phyloP scores from a whole-genome alignment of 2,329 filamentous ascomycete genomes.

The Trichoderma sp. region DNA sequence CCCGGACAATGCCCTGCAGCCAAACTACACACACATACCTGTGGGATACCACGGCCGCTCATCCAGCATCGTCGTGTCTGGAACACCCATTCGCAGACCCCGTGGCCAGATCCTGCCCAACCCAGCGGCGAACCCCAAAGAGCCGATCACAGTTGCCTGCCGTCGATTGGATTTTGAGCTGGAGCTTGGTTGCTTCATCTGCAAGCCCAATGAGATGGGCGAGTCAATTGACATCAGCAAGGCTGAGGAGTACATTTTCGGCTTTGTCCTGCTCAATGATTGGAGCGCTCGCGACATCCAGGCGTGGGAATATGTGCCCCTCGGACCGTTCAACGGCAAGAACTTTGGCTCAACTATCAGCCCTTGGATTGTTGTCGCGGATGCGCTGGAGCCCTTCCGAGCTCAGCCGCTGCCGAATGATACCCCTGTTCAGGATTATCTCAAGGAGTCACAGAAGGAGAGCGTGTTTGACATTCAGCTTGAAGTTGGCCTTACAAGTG shows the following conservation, averaged over 20 bases:
- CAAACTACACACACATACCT: slow-evolving; percentile 79
- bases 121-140: slow-evolving; percentile 53
- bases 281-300: slow-evolving; percentile 67
- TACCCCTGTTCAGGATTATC: slow-evolving; percentile 39
- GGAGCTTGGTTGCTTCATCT: slow-evolving; percentile 75
- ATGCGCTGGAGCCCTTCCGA: slow-evolving; percentile 49
- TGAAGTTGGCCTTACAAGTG: slow-evolving; percentile 43
- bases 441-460: slow-evolving; percentile 56
- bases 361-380: slow-evolving; percentile 63
- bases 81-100: slow-evolving; percentile 70
- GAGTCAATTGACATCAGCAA: slow-evolving; percentile 63
- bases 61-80: slow-evolving; percentile 73
- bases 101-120: slow-evolving; percentile 68
- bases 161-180: slow-evolving; percentile 72
- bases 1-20: slow-evolving; percentile 71
- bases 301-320: slow-evolving; percentile 59
- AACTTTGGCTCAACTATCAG: slow-evolving; percentile 61
- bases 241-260: slow-evolving; percentile 73
- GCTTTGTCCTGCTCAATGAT: slow-evolving; percentile 65
- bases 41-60: slow-evolving; percentile 81
- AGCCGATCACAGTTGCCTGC: slow-evolving; percentile 60
- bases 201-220: slow-evolving; percentile 66
- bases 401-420: slow-evolving; percentile 36
- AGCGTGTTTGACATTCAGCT: slow-evolving; percentile 42
- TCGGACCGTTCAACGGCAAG: slow-evolving; percentile 65